phyloP scores from a whole-genome alignment of 805 yeast genomes.

The Schwanniomyces occidentalis region DNA sequence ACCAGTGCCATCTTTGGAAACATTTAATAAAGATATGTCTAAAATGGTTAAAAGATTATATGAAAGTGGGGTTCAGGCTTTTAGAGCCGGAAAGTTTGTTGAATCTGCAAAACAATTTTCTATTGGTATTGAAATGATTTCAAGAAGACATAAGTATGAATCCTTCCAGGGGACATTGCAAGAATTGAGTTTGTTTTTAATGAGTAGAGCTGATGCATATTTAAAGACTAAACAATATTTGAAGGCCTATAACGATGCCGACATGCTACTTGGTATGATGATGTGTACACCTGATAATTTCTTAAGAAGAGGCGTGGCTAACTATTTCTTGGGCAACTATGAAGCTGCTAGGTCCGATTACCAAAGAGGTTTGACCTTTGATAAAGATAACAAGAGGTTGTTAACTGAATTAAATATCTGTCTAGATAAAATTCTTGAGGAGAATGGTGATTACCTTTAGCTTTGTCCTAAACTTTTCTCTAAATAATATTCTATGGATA shows the following conservation, averaged over 20 bases:
- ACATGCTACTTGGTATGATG: constrained; percentile 60
- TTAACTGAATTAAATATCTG: constrained; percentile 48
- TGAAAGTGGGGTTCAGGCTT: constrained; percentile 59
- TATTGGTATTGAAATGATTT: constrained; percentile 66
- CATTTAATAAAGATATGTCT: constrained; percentile 55
- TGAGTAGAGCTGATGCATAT: constrained; percentile 71
- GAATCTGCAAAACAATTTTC: constrained; percentile 66
- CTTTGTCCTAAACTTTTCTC: too few species aligned
- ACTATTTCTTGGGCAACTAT: constrained; percentile 59
- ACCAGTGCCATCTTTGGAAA: constrained; percentile 52
- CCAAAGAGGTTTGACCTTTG: constrained; percentile 73
- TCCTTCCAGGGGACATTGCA: constrained; percentile 70
- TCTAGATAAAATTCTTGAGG: constrained; percentile 50
- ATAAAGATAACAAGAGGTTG: constrained; percentile 51
- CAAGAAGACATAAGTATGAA: constrained; percentile 71
- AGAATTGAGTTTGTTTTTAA: constrained; percentile 64
- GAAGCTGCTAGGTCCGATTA: constrained; percentile 63
- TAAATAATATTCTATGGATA: too few species aligned
- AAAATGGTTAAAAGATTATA: constrained; percentile 64
- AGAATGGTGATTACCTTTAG: constrained; percentile 57
- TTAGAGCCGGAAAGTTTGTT: constrained; percentile 52
- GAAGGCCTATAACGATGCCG: constrained; percentile 69
- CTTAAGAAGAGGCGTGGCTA: constrained; percentile 67
- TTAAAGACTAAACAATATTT: constrained; percentile 53
- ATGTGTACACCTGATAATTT: constrained; percentile 67